These are phyloP conservation scores for Solanum megistacrolobum DNA, from an alignment of 257 asterid genomes.

Conservation along the genomic window DNA sequence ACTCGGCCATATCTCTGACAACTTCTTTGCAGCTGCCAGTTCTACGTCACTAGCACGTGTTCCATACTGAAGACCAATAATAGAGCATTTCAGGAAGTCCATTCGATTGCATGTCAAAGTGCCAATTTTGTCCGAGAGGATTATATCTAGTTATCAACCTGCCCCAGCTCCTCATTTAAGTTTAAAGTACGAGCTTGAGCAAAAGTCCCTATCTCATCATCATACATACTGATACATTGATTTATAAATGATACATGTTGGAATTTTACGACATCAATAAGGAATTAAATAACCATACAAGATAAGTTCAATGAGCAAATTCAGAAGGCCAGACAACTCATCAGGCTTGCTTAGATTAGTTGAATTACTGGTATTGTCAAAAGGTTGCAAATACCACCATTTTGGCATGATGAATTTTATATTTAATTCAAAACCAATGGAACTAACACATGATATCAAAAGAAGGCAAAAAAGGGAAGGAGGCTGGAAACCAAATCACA, in stretches of 20 bases:
- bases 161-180: slow-evolving; percentile 85
- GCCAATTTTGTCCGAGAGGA: slow-evolving; percentile 85
- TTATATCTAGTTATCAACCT: slow-evolving; percentile 46
- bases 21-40: slow-evolving; percentile 77
- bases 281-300: slow-evolving; percentile 88
- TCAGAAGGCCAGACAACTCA: slow-evolving; percentile 47
- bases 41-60: slow-evolving; percentile 73
- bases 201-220: slow-evolving; percentile 79
- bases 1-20: slow-evolving; percentile 22
- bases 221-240: slow-evolving; percentile 73
- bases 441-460: slow-evolving; percentile 63
- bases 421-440: slow-evolving; percentile 59
- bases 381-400: slow-evolving; percentile 83
- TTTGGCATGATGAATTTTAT: slow-evolving; percentile 62
- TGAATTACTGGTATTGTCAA: slow-evolving; percentile 31
- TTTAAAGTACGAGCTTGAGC: slow-evolving; percentile 89
- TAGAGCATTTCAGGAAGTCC: slow-evolving; percentile 91
- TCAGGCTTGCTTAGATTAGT: slow-evolving; percentile 44
- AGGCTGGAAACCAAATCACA: no score
- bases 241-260: slow-evolving; percentile 74
- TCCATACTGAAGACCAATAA: slow-evolving; percentile 69
- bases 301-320: slow-evolving; percentile 76
- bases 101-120: slow-evolving; percentile 89
- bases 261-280: slow-evolving; percentile 82
- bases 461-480: slow-evolving; percentile 55